Evolutionary conservation across 2,329 filamentous ascomycete genomes (phyloP), one percentile per base, ranked within the genome.

Genomic region (Pyricularia grisea): DNA sequence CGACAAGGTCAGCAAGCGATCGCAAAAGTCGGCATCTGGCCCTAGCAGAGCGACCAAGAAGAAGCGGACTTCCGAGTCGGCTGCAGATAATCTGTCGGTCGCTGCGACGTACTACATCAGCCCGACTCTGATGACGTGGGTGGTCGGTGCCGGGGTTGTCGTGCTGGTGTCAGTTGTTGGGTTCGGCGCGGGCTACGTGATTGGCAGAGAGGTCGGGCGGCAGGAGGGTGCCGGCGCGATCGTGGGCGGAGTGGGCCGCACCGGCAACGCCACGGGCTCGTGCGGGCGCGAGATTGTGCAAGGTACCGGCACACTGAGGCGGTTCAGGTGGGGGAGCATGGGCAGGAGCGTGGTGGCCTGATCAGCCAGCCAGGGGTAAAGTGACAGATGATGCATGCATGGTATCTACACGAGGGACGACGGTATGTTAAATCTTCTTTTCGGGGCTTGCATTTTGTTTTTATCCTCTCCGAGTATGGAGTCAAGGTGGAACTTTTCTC

Each of bases 121-220:
- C 67, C 87, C 87, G 42, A 89, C 87, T 1, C 77, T 89, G 9
- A 76, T 90, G 67, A 87, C 88, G 0, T 90, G 88, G 86, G 86
- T 88, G 6, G 83, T 90, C 68, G 87, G 86, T 69, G 88, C 88
- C 9, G 88, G 89, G 23, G 88, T 90, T 0, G 86, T 91, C 1
- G 87, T 91, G 10, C 81, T 91, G 12, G 85, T 91, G 3, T 88
- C 86, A 9, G 88, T 90, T 1, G 88, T 91, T 42, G 88, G 88
- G 2, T 91, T 91, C 72, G 87, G 88, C 2, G 88, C 88, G 10
- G 88, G 89, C 12, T 90, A 90, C 73, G 88, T 90, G 28, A 87
- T 90, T 70, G 88, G 89, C 5, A 81, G 88, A 30, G 88, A 91
- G 73, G 87, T 89, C 28, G 88, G 88, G 3, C 82, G 86, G 42